Evolutionary conservation across 768 basidiomycete species (phyloP).

Genomic region (Agaricus sinodeliciosus): DNA sequence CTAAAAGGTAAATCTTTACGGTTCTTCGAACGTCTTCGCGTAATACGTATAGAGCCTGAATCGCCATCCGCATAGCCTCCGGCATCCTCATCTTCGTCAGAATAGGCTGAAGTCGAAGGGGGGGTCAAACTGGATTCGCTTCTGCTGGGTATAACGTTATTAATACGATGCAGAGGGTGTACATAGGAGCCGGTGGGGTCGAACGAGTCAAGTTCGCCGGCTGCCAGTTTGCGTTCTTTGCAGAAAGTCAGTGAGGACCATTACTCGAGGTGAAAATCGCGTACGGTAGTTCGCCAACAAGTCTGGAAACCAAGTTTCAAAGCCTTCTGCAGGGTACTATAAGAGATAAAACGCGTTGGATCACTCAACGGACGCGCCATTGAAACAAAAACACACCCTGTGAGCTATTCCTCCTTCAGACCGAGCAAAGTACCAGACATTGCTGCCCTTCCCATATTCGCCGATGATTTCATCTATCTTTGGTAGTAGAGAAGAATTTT

Average conservation of each 20-base stretch:
- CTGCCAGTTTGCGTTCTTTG: slow-evolving; percentile 40
- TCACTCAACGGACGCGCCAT: slow-evolving; percentile 7
- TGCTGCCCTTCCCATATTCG: slow-evolving; percentile 34
- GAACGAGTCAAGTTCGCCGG: slow-evolving; percentile 41
- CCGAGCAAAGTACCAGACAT: slow-evolving; percentile 56
- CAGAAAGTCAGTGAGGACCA: slow-evolving; percentile 11
- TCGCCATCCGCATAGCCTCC: slow-evolving; percentile 19
- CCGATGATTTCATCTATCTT: slow-evolving; percentile 47
- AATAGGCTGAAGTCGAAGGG: slow-evolving; percentile 23
- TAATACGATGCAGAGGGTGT: slow-evolving; percentile 53
- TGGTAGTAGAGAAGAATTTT: slow-evolving; percentile 24
- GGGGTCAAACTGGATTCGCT: slow-evolving; percentile 18
- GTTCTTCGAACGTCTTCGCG: neutral
- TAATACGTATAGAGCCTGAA: slow-evolving; percentile 5
- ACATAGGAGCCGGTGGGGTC: slow-evolving; percentile 55
- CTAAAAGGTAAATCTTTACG: slow-evolving; percentile 7
- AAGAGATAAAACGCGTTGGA: slow-evolving; percentile 21
- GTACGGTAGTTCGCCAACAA: slow-evolving; percentile 54
- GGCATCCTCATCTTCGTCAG: slow-evolving; percentile 12
- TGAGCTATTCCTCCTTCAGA: slow-evolving; percentile 50
- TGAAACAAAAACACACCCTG: slow-evolving; percentile 35
- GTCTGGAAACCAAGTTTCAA: slow-evolving; percentile 31
- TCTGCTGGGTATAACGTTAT: slow-evolving; percentile 24
- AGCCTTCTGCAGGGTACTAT: slow-evolving; percentile 37
- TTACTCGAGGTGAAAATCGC: slow-evolving; percentile 16